Evolutionary conservation across 2,329 filamentous ascomycete genomes (phyloP).

Genomic region (Penicillium sp.): DNA sequence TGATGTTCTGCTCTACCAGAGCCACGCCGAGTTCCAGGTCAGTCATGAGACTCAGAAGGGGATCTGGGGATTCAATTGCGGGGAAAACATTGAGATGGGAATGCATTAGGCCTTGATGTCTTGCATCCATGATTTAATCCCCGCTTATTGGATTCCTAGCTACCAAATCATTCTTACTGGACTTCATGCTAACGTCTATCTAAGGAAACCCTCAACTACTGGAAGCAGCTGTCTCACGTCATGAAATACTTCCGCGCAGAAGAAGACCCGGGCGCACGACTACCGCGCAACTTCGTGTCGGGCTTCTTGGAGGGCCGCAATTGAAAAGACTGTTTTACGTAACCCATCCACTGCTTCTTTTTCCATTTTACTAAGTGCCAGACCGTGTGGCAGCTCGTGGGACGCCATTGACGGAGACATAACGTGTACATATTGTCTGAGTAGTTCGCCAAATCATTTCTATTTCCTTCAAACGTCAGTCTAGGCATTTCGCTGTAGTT

Average conservation of each 20-base stretch:
- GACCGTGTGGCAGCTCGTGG: conserved; percentile 18
- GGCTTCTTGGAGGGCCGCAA: conserved; percentile 87
- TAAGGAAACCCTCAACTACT: conserved; percentile 99
- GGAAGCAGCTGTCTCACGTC: conserved; percentile 94
- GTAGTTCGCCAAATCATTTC: conserved; percentile 23
- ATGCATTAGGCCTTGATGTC: not conserved
- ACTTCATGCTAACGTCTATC: conserved; percentile 1
- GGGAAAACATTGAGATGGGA: not conserved
- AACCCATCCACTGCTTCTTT: conserved; percentile 9
- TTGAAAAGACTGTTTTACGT: conserved; percentile 29
- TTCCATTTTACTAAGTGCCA: conserved; percentile 20
- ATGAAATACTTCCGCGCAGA: conserved; percentile 96
- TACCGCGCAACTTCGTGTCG: conserved; percentile 88
- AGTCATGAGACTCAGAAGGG: conserved; percentile 13
- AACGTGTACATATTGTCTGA: conserved; percentile 41
- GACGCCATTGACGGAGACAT: conserved; percentile 30
- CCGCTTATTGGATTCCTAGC: not conserved
- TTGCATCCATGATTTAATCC: not conserved
- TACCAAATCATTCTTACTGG: not conserved
- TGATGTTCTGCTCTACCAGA: conserved; percentile 87
- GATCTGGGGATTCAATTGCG: not conserved
- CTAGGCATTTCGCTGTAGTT: not conserved
- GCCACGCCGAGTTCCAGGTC: conserved; percentile 92
- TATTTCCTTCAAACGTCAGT: not conserved
- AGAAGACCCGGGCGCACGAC: conserved; percentile 70